Base-by-base conservation (phyloP, 1,139 yeast species). In the Sugiyamaella xylanicola region DNA sequence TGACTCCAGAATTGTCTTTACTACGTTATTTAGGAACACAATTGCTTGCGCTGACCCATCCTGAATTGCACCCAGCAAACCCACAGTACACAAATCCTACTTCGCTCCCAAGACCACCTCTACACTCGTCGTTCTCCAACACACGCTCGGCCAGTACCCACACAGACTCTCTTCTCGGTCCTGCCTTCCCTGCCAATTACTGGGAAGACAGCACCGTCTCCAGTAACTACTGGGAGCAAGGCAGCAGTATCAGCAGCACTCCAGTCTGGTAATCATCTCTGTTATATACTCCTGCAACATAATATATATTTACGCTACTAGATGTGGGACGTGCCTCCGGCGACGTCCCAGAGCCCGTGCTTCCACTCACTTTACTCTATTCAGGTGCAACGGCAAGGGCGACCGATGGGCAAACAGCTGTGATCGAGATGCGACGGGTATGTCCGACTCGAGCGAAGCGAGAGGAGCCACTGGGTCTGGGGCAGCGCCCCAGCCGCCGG, bases 171-270 rank as follows among this genome's bases (percentile, higher is more conserved):
- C 39, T 49, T 45, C 22, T 50, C 17, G 53, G 40, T 5, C 32
- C 37, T 11, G 35, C 48, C 4, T 50, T 42, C 19, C 35, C 53
- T n/a, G 21, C 48, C 21, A 59, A 59, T 48, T 59, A 56, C 51
- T 59, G 62, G 62, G 62, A 59, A 37, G 59, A 59, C 39, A 50
- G 58, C 36, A 27, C 51, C 11, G 53, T 53, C n/a, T 53, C 60
- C 13, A 48, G 49, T 17, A 56, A 56, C 48, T 56, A 56, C 54
- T 57, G 60, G 60, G 60, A 58, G 35, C 59, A 56, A 37, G 55
- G 56, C 35, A 57, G 61, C 47, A 54, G 57, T 19, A 54, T 50
- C 32, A 57, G 54, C 42, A 57, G 59, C 49, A 59, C 63, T 16
- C 59, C 59, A 2, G 63, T 60, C 29, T 60, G 63, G 63, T 59